Evolutionary conservation across 495 filamentous ascomycete genomes (phyloP).

Genomic region (Clavariopsis aquatica): DNA sequence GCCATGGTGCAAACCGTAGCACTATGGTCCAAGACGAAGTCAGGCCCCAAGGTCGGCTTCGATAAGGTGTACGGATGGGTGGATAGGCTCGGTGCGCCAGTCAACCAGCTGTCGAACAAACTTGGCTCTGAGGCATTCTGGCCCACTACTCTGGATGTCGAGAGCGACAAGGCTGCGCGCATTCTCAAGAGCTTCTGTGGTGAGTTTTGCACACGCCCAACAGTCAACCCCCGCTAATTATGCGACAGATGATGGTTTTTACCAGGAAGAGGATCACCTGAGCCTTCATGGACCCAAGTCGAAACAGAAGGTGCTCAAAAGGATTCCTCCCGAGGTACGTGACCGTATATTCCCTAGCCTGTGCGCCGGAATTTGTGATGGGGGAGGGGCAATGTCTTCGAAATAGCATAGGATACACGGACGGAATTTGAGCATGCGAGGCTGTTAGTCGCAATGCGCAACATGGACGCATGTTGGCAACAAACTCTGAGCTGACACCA

Average conservation of each 20-base stretch:
- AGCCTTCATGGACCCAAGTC: constrained; percentile 54
- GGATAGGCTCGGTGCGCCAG: constrained; percentile 60
- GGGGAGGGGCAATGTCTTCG: neutral
- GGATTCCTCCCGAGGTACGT: constrained; percentile 68
- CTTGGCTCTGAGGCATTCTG: constrained; percentile 75
- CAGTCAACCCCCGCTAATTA: constrained; percentile 13
- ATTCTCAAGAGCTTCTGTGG: constrained; percentile 79
- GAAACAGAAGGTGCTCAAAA: constrained; percentile 72
- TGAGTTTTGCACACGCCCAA: constrained; percentile 38
- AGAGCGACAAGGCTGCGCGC: constrained; percentile 79
- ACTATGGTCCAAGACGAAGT: constrained; percentile 49
- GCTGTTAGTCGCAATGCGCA: neutral
- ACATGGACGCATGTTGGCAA: neutral
- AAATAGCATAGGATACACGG: too few species aligned
- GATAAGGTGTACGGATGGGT: constrained; percentile 50
- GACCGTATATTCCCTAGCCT: neutral
- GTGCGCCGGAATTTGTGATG: neutral
- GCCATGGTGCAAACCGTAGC: constrained; percentile 28
- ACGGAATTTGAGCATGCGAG: neutral
- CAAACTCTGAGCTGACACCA: neutral
- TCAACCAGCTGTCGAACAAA: constrained; percentile 72
- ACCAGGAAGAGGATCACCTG: constrained; percentile 46
- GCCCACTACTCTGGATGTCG: constrained; percentile 77
- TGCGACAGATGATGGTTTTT: constrained; percentile 61
- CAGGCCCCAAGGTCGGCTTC: constrained; percentile 50